Percentiles rank a stretch among this genome's conserved stretches.
Evolutionary conservation across 495 filamentous ascomycete genomes (phyloP).

Genomic region (Xylaria grammica): DNA sequence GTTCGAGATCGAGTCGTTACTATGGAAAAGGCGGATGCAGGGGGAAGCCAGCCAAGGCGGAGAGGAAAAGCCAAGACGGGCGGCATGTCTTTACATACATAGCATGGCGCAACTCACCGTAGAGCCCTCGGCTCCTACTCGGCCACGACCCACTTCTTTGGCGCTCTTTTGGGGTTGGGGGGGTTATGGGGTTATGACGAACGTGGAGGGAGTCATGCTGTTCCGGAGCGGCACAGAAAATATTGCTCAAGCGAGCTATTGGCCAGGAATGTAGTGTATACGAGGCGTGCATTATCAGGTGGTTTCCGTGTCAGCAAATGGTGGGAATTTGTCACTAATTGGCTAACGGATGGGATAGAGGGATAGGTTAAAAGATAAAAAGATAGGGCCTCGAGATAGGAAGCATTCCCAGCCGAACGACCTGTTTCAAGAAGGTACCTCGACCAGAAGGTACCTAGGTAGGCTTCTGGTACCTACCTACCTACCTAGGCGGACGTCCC

Average conservation of each 20-base stretch:
- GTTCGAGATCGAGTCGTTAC: background rate
- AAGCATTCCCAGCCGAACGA: too few relatives aligned
- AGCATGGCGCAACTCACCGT: background rate
- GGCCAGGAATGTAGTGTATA: background rate
- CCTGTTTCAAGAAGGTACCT: too few relatives aligned
- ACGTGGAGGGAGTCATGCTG: background rate
- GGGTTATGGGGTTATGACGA: background rate
- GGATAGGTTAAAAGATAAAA: too few relatives aligned
- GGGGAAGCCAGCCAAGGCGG: background rate
- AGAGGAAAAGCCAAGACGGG: conserved; percentile 8
- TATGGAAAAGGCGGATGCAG: background rate
- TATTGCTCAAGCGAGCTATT: background rate
- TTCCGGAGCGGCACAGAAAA: background rate
- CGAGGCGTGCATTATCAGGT: background rate
- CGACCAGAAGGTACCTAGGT: too few relatives aligned
- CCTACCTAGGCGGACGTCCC: too few relatives aligned
- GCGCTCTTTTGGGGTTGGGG: background rate
- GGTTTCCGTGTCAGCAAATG: too few relatives aligned
- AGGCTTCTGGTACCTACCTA: too few relatives aligned
- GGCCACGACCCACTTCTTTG: background rate
- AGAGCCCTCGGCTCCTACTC: background rate
- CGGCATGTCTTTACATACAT: background rate
- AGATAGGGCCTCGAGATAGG: too few relatives aligned
- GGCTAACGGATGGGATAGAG: too few relatives aligned
- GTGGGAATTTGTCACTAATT: too few relatives aligned